Conservation (phyloP, 495 filamentous ascomycete genomes). For the Hyaloscypha hepaticicola region DNA sequence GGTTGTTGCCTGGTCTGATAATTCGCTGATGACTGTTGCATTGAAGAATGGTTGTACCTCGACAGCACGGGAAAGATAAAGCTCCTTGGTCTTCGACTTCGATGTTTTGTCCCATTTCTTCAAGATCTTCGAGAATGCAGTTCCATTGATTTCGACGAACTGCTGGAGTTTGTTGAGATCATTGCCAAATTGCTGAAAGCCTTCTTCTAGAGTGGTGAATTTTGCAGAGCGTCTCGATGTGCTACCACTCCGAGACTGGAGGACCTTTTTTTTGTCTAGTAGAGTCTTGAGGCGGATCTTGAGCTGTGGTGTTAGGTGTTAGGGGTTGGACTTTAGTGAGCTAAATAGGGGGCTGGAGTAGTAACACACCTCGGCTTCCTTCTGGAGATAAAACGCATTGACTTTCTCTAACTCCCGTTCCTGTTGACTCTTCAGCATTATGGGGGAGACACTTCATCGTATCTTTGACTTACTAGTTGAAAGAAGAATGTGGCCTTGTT, state of each 20-base stretch:
- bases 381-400: conserved; percentile 95
- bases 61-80: conserved; percentile 92
- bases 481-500: conserved; percentile 99
- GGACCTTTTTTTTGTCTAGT: conserved; percentile 87
- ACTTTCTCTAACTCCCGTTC: conserved; percentile 98
- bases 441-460: not conserved
- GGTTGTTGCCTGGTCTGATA: conserved; percentile 94
- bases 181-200: conserved; percentile 93
- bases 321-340: not conserved
- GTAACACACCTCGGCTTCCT: conserved; percentile 85
- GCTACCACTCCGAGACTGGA: conserved; percentile 71
- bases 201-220: conserved; percentile 91
- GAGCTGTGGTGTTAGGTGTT: conserved; percentile 55
- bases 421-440: conserved; percentile 45
- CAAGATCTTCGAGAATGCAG: conserved; percentile 94
- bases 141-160: conserved; percentile 97
- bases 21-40: conserved; percentile 88
- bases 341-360: not conserved
- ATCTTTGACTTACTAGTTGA: conserved; percentile 66
- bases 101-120: conserved; percentile 99
- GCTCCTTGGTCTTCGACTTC: conserved; percentile 96
- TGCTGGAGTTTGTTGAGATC: conserved; percentile 97
- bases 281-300: conserved; percentile 88
- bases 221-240: conserved; percentile 84
- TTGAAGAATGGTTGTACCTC: conserved; percentile 99